Base-by-base conservation (phyloP, 2,329 filamentous ascomycete genomes). In the Metarhizium guizhouense region DNA sequence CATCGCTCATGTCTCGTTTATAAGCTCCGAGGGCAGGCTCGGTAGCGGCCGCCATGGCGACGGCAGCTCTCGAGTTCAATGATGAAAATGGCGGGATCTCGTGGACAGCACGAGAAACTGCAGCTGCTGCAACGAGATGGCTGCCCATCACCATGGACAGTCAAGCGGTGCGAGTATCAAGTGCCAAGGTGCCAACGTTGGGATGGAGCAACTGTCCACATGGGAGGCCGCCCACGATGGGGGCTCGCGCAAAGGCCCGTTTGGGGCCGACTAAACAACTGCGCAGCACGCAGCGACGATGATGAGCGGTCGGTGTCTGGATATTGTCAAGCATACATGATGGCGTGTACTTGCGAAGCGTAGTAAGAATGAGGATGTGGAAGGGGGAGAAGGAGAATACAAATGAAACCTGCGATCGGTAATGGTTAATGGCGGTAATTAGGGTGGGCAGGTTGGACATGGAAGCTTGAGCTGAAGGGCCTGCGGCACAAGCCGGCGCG, bases 1-100 rank as follows among this genome's bases (percentile, higher is more conserved):
- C 71, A 59, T 70, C 60, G 53, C 62, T 61, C 54, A 73, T 56
- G 38, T 64, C 58, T 49, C 69, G 67, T 57, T 63, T 68, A 36
- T 57, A 55, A 47, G 65, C 42, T 51, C 58, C 58, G 54, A 62
- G 59, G 51, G 52, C 53, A 56, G 64, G 60, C 25, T 51, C 51
- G 13, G 30, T 29, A 38, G 29, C 29, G 42, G 14, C 53, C 20
- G 42, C 50, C 51, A 43, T 53, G 45, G 42, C 50, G 47, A 43
- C 45, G 50, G 38, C 34, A 47, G 20, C 20, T 29, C 43, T 29
- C 5, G 40, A 34, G 6, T 11, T 20, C 34, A 40, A 36, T 36
- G 36, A 18, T 30, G 25, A 42, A 34, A 48, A 32, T 5, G 32
- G 25, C 20, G 47, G 11, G 14, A 16, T n/a, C 18, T 16, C 30